Conservation (phyloP, 2,329 filamentous ascomycete genomes). For the Fusarium miscanthi region DNA sequence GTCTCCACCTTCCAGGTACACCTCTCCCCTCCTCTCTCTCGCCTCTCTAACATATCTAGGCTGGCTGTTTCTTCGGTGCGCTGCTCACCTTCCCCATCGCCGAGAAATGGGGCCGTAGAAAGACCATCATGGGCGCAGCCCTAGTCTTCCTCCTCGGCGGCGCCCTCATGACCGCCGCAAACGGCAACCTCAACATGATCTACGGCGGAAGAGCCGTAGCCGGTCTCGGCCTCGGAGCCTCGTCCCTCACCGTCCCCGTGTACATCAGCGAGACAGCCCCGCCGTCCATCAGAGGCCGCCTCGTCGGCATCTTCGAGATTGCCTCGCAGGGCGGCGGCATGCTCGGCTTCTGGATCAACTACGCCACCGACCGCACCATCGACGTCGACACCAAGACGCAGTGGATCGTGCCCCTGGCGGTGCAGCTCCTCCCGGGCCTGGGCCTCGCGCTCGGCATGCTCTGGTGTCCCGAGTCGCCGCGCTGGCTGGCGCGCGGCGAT, state of each 20-base stretch:
- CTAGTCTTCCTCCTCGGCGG: constrained; percentile 55
- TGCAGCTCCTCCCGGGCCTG: constrained; percentile 67
- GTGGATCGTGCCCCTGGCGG: constrained; percentile 67
- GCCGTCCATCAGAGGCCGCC: constrained; percentile 61
- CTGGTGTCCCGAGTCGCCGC: constrained; percentile 69
- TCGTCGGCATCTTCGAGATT: constrained; percentile 64
- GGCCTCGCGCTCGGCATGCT: constrained; percentile 66
- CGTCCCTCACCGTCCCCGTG: constrained; percentile 59
- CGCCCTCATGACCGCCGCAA: constrained; percentile 49
- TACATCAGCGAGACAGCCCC: constrained; percentile 58
- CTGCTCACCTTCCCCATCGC: constrained; percentile 58
- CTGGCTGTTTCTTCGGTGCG: constrained; percentile 55
- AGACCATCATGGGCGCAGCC: constrained; percentile 58
- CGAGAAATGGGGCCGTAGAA: constrained; percentile 59
- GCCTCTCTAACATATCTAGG: constrained; percentile 37
- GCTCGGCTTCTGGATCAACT: constrained; percentile 55
- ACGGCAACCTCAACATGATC: constrained; percentile 52
- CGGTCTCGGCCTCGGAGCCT: constrained; percentile 63
- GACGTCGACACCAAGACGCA: constrained; percentile 47
- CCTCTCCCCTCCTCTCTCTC: accelerated
- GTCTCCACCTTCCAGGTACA: constrained; percentile 51
- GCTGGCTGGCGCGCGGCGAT: constrained; percentile 69
- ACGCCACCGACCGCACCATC: constrained; percentile 44
- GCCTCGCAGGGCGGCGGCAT: constrained; percentile 48
- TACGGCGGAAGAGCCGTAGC: constrained; percentile 63